Conservation (phyloP, 1,139 yeast genomes). For the Debaryomyces sp. region DNA sequence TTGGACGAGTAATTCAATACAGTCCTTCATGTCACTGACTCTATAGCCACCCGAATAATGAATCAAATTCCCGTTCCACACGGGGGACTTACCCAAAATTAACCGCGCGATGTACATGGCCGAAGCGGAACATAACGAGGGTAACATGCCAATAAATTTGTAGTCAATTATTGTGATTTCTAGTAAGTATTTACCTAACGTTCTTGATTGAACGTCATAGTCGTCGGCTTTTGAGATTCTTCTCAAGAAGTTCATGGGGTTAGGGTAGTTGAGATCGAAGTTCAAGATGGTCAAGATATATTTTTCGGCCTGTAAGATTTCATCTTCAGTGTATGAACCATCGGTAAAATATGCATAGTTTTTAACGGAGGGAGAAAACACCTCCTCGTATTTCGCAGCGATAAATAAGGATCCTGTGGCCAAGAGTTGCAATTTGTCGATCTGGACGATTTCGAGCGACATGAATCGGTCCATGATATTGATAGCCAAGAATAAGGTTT, state of each 20-base stretch:
- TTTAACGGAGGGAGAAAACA: slow-evolving; percentile 84
- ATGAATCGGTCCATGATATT: slow-evolving; percentile 91
- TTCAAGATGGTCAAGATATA: slow-evolving; percentile 74
- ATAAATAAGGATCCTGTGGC: slow-evolving; percentile 91
- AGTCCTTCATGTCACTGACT: slow-evolving; percentile 68
- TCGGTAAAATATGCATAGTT: slow-evolving; percentile 90
- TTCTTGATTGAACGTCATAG: slow-evolving; percentile 89
- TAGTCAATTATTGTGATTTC: slow-evolving; percentile 84
- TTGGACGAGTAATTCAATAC: slow-evolving; percentile 73
- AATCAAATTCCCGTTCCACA: slow-evolving; percentile 79
- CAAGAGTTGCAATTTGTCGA: slow-evolving; percentile 82
- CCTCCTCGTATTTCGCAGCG: slow-evolving; percentile 96
- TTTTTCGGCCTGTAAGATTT: slow-evolving; percentile 85
- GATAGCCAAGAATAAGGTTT: slow-evolving; percentile 84
- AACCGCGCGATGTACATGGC: slow-evolving; percentile 88
- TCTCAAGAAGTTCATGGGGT: slow-evolving; percentile 91
- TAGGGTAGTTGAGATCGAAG: slow-evolving; percentile 85
- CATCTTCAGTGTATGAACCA: slow-evolving; percentile 81
- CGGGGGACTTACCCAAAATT: slow-evolving; percentile 69
- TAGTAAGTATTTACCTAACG: slow-evolving; percentile 84
- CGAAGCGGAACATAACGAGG: slow-evolving; percentile 87
- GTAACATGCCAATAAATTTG: slow-evolving; percentile 74
- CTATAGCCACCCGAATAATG: slow-evolving; percentile 94
- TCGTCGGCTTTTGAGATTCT: slow-evolving; percentile 95
- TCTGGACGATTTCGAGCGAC: slow-evolving; percentile 76